A percentile compares a stretch with the other conserved stretches of the same genome.
These are phyloP conservation scores for Trametes gibbosa DNA, from an alignment of 768 basidiomycete species.

Conservation along the genomic window DNA sequence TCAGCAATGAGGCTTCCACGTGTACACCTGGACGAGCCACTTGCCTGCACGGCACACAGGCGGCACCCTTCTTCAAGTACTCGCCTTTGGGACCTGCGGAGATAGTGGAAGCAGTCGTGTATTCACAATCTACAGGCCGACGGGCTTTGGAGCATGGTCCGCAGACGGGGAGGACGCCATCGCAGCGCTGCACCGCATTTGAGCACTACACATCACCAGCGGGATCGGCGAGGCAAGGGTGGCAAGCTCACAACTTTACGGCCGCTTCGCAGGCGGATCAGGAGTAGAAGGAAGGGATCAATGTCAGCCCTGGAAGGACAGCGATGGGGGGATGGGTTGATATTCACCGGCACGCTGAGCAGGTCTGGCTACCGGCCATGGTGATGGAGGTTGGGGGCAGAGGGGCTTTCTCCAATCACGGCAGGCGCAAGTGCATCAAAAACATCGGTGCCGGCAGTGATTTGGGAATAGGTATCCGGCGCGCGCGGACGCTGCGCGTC, in stretches of 20 bases:
- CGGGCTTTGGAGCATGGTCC: constrained; percentile 27
- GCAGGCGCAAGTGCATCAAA: background rate
- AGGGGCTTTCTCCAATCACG: background rate
- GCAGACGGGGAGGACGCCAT: constrained; percentile 23
- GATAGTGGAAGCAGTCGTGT: constrained; percentile 7
- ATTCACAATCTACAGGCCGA: constrained; percentile 21
- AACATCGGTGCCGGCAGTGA: too few relatives aligned
- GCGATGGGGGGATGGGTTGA: background rate
- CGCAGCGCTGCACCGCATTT: constrained; percentile 24
- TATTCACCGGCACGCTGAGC: constrained; percentile 24
- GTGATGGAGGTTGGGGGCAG: background rate
- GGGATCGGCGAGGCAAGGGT: background rate
- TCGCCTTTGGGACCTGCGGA: constrained; percentile 20
- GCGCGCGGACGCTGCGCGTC: too few relatives aligned
- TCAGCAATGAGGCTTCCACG: background rate
- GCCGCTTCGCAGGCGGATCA: constrained; percentile 5
- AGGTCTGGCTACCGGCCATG: constrained; percentile 23
- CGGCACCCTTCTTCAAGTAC: constrained; percentile 28
- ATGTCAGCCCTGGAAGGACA: background rate
- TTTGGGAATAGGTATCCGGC: too few relatives aligned
- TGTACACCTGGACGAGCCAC: background rate
- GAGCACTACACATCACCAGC: background rate
- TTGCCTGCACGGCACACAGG: constrained; percentile 25
- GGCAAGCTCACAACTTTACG: constrained; percentile 26
- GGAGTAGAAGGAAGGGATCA: background rate